phyloP scores from a whole-genome alignment of 768 basidiomycete species.

The Trametes cingulata region DNA sequence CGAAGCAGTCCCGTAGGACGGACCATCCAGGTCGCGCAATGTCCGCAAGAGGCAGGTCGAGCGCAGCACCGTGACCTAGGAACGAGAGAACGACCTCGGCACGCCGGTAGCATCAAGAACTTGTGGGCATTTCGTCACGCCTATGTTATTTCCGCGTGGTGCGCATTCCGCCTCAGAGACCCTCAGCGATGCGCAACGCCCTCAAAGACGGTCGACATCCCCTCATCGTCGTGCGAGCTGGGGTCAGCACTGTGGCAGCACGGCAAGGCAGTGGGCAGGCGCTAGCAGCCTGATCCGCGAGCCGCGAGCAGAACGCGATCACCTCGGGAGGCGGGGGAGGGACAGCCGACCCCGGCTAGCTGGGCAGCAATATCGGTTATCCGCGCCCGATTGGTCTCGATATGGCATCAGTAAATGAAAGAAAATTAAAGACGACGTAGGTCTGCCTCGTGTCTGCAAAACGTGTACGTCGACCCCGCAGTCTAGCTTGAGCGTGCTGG shows the following conservation, averaged over 20 bases:
- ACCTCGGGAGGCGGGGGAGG: background rate
- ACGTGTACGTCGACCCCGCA: constrained; percentile 5
- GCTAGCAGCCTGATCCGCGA: constrained; percentile 7
- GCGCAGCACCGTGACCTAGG: background rate
- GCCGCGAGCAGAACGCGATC: background rate
- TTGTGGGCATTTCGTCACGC: background rate
- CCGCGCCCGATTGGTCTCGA: background rate
- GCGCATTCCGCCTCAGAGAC: background rate
- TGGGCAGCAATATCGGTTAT: constrained; percentile 1
- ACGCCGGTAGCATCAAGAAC: constrained; percentile 1
- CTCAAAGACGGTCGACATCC: background rate
- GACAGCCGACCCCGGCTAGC: background rate
- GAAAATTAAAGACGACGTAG: constrained; percentile 5
- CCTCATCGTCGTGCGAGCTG: background rate
- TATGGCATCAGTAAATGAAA: constrained; percentile 6
- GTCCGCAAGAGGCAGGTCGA: constrained; percentile 4
- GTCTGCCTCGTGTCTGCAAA: constrained; percentile 2
- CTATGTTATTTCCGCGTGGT: background rate
- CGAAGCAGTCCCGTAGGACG: background rate
- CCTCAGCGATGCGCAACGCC: background rate
- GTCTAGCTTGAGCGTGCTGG: background rate
- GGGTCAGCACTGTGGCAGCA: background rate
- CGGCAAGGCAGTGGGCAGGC: background rate
- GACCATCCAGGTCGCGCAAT: background rate
- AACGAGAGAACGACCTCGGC: background rate